phyloP scores from a whole-genome alignment of 83 land plant genomes.

The Thuja plicata region DNA sequence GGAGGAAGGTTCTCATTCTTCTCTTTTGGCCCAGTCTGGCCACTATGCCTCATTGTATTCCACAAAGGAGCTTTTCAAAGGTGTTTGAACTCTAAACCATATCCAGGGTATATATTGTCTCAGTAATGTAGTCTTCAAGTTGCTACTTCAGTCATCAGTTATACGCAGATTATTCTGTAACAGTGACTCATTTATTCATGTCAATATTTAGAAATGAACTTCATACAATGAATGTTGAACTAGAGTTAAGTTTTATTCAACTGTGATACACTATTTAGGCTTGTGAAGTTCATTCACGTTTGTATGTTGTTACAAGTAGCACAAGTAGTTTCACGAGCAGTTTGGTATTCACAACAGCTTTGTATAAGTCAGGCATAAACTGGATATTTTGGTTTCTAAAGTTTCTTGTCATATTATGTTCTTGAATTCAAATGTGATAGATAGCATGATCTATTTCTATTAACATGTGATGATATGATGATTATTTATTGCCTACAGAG shows the following conservation, averaged over 20 bases:
- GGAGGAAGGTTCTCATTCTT: slow-evolving; percentile 65
- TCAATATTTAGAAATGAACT: neutral
- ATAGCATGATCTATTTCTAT: neutral
- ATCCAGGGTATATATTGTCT: neutral
- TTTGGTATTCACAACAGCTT: neutral
- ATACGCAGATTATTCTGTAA: neutral
- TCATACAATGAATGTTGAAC: neutral
- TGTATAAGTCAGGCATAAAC: neutral
- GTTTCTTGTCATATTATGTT: neutral
- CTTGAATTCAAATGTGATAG: neutral
- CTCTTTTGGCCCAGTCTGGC: slow-evolving; percentile 40
- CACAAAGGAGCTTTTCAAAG: slow-evolving; percentile 15
- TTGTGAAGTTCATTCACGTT: neutral
- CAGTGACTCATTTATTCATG: neutral
- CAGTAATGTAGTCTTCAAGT: neutral
- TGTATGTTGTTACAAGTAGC: neutral
- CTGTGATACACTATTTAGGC: neutral
- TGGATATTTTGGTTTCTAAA: neutral
- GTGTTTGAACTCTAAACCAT: neutral
- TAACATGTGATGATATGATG: neutral
- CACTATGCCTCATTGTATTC: slow-evolving; percentile 37
- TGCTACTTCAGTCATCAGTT: neutral
- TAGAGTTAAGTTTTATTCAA: neutral
- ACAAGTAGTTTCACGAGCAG: neutral
- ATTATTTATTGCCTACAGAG: neutral